phyloP scores from a whole-genome alignment of 805 yeast genomes.

The Yarrowia keelungensis region DNA sequence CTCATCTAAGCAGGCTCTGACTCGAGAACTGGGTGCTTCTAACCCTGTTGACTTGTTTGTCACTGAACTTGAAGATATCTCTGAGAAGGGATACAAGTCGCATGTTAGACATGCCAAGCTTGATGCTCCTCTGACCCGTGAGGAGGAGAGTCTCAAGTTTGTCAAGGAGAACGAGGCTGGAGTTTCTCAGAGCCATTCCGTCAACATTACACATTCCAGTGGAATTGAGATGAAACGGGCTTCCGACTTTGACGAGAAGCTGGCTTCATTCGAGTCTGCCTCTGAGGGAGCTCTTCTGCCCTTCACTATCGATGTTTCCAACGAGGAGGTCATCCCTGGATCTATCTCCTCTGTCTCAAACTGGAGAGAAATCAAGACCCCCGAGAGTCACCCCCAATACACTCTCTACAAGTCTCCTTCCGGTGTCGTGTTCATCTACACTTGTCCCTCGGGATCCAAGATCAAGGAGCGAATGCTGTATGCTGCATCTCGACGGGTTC shows the following conservation, averaged over 20 bases:
- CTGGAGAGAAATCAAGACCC: conserved; percentile 38
- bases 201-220: conserved; percentile 20
- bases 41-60: conserved; percentile 60
- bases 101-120: conserved; percentile 51
- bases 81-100: conserved; percentile 57
- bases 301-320: conserved; percentile 29
- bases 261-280: conserved; percentile 2
- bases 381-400: conserved; percentile 35
- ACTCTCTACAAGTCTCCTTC: conserved; percentile 40
- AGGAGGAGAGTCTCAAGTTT: conserved; percentile 60
- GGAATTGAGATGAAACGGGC: conserved; percentile 20
- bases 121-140: conserved; percentile 61
- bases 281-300: conserved; percentile 28
- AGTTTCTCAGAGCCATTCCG: conserved; percentile 16
- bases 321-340: conserved; percentile 31
- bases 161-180: conserved; percentile 38
- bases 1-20: conserved; percentile 78
- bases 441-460: conserved; percentile 89
- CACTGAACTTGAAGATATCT: conserved; percentile 64
- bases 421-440: conserved; percentile 66
- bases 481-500: conserved; percentile 69
- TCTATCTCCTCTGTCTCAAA: conserved; percentile 1
- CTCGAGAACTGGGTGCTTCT: conserved; percentile 73
- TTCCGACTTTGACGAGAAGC: conserved; percentile 23
- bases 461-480: conserved; percentile 92